Conservation (phyloP, 192 early-diverging fungal genomes). For the Coemansia sp. region DNA sequence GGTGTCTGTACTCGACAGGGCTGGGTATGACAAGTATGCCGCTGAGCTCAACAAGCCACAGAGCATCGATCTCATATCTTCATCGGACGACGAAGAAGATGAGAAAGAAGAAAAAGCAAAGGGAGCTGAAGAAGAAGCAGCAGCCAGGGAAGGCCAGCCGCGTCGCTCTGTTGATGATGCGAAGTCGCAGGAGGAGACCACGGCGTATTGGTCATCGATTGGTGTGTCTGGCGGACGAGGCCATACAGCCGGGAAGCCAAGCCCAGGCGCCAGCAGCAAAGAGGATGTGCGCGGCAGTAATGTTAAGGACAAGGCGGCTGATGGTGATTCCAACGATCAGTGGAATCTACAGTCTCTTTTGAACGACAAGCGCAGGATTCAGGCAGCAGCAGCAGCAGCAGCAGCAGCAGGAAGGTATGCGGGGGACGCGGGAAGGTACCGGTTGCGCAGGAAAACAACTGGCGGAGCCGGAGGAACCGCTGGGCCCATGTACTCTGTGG, state of each 20-base stretch:
- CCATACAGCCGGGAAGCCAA: background rate
- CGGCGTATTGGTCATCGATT: slow-evolving; percentile 27
- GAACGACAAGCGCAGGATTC: slow-evolving; percentile 14
- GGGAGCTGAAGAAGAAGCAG: background rate
- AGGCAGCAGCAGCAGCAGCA: background rate
- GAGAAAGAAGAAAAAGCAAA: background rate
- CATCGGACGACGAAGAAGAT: slow-evolving; percentile 27
- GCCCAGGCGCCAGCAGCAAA: background rate
- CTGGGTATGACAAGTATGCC: slow-evolving; percentile 6
- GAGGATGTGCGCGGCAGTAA: too few species aligned
- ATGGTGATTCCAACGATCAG: background rate
- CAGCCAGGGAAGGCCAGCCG: background rate
- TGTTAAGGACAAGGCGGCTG: background rate
- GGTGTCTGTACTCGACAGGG: slow-evolving; percentile 5
- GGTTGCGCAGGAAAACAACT: slow-evolving; percentile 18
- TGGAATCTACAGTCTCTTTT: background rate
- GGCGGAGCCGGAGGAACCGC: background rate
- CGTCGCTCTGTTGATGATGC: background rate
- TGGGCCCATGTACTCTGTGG: slow-evolving; percentile 2
- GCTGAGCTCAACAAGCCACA: slow-evolving; percentile 27
- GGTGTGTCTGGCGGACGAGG: background rate
- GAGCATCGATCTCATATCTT: slow-evolving; percentile 43
- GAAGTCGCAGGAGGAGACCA: background rate
- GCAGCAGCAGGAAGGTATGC: background rate
- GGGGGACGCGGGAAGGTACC: background rate